Evolutionary conservation across 805 yeast genomes (phyloP), one percentile per base, ranked within the genome.

Genomic region (Wickerhamia fluorescens): DNA sequence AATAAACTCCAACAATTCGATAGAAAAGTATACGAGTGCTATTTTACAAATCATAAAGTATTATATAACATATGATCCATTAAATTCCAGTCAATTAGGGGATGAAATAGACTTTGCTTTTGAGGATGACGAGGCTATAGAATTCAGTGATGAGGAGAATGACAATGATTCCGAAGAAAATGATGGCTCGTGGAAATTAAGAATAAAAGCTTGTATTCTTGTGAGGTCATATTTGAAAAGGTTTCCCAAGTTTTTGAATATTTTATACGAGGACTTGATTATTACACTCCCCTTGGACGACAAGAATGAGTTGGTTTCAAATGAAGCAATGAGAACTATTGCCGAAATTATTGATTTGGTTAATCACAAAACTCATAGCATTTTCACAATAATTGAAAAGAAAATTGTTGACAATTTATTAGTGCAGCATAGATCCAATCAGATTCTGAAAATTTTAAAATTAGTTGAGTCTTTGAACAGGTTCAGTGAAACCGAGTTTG

Each of bases 121-220:
- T 14, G 37, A 36, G 11, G 42, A 40, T 3, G 37, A 35, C 16
- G 40, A 38, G n/a, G n/a, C n/a, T n/a, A 34, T 36, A 9, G 37
- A 28, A 16, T 51, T 52, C 33, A 46, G 52, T 16, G 71, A 66
- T n/a, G 69, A 59, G n/a, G 78, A 71, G 7, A 71, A 64, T 16
- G 59, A 58, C 14, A 49, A 45, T 12, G 79, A 71, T 30, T 62
- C 60, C 29, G 61, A 58, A 24, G 51, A 51, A 30, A 64, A 62
- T 30, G 66, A 60, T 6, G 53, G 61, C 6, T 67, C 79, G 2
- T 78, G 88, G 81, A 77, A 72, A 38, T 52, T 82, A 12, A 58
- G 92, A 35, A 57, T 71, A 23, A 68, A 66, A 30, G 54, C 83
- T 0, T 61, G 72, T 5, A 55, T 53, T 17, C 43, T 75, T 19